Conservation (phyloP, 768 basidiomycete genomes). For the Myochromella boudieri region DNA sequence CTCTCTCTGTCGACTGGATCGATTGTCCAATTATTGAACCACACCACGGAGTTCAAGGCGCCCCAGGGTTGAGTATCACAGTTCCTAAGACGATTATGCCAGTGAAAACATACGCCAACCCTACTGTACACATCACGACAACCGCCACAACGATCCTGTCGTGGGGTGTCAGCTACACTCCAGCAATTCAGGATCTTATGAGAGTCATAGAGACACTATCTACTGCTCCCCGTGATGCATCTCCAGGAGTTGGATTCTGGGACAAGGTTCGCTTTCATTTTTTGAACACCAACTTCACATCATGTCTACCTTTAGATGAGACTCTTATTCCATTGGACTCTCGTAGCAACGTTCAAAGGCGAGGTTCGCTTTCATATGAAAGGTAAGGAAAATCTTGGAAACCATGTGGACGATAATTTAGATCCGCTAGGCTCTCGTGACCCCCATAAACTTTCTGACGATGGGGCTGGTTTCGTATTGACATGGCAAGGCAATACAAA, state of each 20-base stretch:
- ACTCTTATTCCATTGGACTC: slow-evolving; percentile 81
- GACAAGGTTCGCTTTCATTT: slow-evolving; percentile 66
- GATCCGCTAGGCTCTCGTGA: slow-evolving; percentile 67
- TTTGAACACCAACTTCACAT: no score
- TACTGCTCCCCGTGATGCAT: slow-evolving; percentile 75
- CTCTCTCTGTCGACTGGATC: slow-evolving; percentile 69
- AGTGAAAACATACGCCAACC: slow-evolving; percentile 87
- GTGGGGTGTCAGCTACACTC: slow-evolving; percentile 88
- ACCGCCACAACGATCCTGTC: slow-evolving; percentile 68
- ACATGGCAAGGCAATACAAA: slow-evolving; percentile 79
- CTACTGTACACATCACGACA: slow-evolving; percentile 66
- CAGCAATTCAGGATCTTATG: slow-evolving; percentile 86
- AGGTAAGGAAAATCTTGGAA: slow-evolving; percentile 44
- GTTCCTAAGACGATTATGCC: slow-evolving; percentile 95
- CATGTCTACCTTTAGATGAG: slow-evolving; percentile 48
- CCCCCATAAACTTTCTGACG: slow-evolving; percentile 67
- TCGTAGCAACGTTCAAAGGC: slow-evolving; percentile 62
- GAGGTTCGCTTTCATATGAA: slow-evolving; percentile 85
- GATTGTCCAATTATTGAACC: slow-evolving; percentile 62
- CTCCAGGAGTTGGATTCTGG: slow-evolving; percentile 89
- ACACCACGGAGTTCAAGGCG: slow-evolving; percentile 49
- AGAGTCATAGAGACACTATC: slow-evolving; percentile 80
- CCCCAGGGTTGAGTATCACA: slow-evolving; percentile 52
- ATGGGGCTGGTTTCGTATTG: slow-evolving; percentile 85
- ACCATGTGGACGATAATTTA: background rate